Base-by-base conservation (phyloP, 2,329 filamentous ascomycete genomes). In the Diaporthe helianthi region DNA sequence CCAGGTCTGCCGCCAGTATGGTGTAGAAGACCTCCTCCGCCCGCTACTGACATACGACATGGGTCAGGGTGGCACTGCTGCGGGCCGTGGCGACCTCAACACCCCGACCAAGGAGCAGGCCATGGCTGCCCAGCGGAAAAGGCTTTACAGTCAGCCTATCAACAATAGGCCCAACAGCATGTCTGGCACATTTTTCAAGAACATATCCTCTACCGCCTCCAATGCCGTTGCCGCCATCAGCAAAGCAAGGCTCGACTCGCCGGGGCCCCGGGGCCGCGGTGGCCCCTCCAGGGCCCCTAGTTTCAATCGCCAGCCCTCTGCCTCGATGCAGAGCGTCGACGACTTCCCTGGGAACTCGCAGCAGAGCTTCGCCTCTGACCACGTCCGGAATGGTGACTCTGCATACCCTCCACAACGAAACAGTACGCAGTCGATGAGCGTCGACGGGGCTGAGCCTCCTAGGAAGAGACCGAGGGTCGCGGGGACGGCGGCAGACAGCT, bases 61-160 rank as follows among this genome's bases (percentile, higher is more conserved):
- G 83, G 90, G 89, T 66, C 89, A 91, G 74, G 91, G 94, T 71
- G 92, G 93, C 61, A 90, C 89, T 61, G 80, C 89, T 63, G 88
- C 91, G 6, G 90, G 91, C 68, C 88, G 90, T 55, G 92, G 92
- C 55, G 89, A 90, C 73, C 87, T 97, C 75, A 95, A 98, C 76
- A 98, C 96, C 0, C 96, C 96, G 0, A 99, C 96, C 46, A 99
- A 99, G 80, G 96, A 98, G 80, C 96, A 98, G 80, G 96, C 96
- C 71, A 97, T 98, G 94, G 96, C 96, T 13, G 95, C 95, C 6
- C 92, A 94, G 80, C 85, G 96, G 74, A 98, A 99, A 80, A 89
- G 95, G 73, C 89, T 98, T 80, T 98, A 98, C 81, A 97, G 92
- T 73, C 86, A 88, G 58, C 88, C 86, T 54, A 84, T 88, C 65